Evolutionary conservation across 2,329 filamentous ascomycete species (phyloP), one percentile per base, ranked within the genome.

Genomic region (Clarireedia monteithiana): DNA sequence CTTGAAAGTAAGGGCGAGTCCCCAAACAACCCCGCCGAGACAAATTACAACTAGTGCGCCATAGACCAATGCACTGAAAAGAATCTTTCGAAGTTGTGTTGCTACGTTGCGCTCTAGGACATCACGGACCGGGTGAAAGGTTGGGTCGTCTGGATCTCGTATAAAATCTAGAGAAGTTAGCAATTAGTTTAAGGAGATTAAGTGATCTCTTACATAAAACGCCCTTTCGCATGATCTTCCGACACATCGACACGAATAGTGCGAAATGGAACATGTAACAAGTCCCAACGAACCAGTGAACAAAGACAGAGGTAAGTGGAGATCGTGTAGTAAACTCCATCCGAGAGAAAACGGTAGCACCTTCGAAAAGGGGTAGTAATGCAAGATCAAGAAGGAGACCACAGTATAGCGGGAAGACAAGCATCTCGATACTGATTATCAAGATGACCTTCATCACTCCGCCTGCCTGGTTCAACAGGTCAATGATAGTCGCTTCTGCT

Each of bases 251-350:
- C 17, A 99, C 94, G 69, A 99, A 99, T 3, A 99, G 80, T 5
- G 94, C 94, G 69, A 99, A 99, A 70, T 99, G 94, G 74, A 99
- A 99, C 95, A 99, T 99, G 72, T 99, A 99, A 60, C 91, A 95
- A 3, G 94, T 99, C 49, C 94, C 94, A 56, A 96, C 86, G 68
- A 99, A 99, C 94, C 94, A 99, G 70, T 99, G 94, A 52, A 97
- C 88, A 69, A 99, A 99, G 14, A 95, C 83, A 14, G 92, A 96
- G 0, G 91, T 96, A 62, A 92, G 80, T 0, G 94, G 94, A 59
- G 86, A 90, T 59, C 83, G 78, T 54, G 82, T 75, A 2, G 89
- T 89, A 66, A 96, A 99, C 4, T 83, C 75, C 51, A 95, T 74
- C 23, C 94, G 83, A 6, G 89, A 90, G 60, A 80, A 79, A 51